Evolutionary conservation across 2,329 filamentous ascomycete genomes (phyloP), one percentile per base, ranked within the genome.

Genomic region (Drechslerella coelobrocha): DNA sequence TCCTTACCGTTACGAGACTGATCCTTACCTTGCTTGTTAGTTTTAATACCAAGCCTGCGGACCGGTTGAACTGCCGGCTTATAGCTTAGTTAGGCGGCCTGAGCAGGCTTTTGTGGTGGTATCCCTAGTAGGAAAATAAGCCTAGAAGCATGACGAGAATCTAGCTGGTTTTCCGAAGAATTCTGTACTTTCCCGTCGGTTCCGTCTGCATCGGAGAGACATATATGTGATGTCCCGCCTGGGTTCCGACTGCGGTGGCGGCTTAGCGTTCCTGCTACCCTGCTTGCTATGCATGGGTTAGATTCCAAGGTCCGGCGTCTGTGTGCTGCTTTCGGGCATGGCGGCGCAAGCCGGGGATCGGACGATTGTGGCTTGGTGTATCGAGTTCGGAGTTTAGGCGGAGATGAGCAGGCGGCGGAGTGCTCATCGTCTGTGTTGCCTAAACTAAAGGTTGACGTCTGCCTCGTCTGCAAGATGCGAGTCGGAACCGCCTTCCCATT

Each of bases 111-210:
- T 48, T 8, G 41, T 6, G 41, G 7, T 26, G 12, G 23, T 48
- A 48, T 48, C 12, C 19, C 19, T 10, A 8, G 23, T 48, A 4
- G 7, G n/a, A n/a, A n/a, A n/a, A n/a, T n/a, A n/a, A n/a, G n/a
- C n/a, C n/a, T n/a, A n/a, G n/a, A n/a, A n/a, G n/a, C n/a, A n/a
- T n/a, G n/a, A n/a, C n/a, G 19, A 7, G 17, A n/a, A 21, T 8
- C 17, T 8, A 19, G 43, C 10, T 37, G 8, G 29, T 61, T 61
- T 50, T 31, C 56, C 56, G 47, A 27, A 19, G 41, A 7, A 24
- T 23, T 37, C 7, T 27, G 9, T 4, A 37, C 21, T 61, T 61
- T 61, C 17, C 56, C 56, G 56, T 39, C 56, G 56, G 55, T 12
- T 21, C 5, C 6, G 19, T 14, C 34, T 6, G 17, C 43, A 21